Percentiles rank a stretch among this genome's conserved stretches.
These are phyloP conservation scores for Phalaenopsis aphrodite DNA, from an alignment of 106 monocot genomes.

Conservation along the genomic window DNA sequence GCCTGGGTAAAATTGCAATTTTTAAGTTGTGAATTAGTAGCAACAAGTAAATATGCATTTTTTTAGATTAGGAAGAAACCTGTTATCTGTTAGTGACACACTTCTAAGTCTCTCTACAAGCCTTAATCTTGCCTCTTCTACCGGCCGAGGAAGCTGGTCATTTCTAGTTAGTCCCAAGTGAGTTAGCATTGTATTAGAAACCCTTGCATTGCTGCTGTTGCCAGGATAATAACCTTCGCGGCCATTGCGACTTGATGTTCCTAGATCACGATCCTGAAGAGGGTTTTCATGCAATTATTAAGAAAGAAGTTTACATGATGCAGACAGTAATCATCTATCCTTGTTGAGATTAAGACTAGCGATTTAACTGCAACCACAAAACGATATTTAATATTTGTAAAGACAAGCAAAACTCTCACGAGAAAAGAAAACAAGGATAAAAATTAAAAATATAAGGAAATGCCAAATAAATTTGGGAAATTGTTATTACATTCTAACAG, in stretches of 20 bases:
- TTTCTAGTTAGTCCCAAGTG: conserved; percentile 15
- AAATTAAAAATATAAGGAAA: too few species aligned
- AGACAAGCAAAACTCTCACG: not conserved
- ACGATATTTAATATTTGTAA: not conserved
- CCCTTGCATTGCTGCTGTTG: conserved; percentile 2
- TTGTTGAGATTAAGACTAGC: not conserved
- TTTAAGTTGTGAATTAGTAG: not conserved
- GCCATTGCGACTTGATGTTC: conserved; percentile 1
- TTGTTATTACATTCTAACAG: too few species aligned
- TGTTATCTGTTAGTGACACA: conserved; percentile 26
- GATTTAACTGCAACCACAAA: not conserved
- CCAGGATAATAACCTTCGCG: conserved; percentile 15
- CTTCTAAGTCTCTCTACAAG: conserved; percentile 48
- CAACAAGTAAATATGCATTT: not conserved
- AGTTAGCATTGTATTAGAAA: not conserved
- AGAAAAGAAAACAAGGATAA: not conserved
- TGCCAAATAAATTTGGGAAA: too few species aligned
- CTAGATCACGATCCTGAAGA: conserved; percentile 26
- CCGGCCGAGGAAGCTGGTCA: conserved; percentile 41
- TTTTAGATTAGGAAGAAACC: conserved; percentile 15
- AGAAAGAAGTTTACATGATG: not conserved
- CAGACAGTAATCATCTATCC: not conserved
- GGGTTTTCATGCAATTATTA: not conserved
- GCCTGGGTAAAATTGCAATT: not conserved
- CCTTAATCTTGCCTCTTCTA: conserved; percentile 45